Evolutionary conservation across 441 rosid genomes (phyloP).

Genomic region (Pelargonium fulgidum): DNA sequence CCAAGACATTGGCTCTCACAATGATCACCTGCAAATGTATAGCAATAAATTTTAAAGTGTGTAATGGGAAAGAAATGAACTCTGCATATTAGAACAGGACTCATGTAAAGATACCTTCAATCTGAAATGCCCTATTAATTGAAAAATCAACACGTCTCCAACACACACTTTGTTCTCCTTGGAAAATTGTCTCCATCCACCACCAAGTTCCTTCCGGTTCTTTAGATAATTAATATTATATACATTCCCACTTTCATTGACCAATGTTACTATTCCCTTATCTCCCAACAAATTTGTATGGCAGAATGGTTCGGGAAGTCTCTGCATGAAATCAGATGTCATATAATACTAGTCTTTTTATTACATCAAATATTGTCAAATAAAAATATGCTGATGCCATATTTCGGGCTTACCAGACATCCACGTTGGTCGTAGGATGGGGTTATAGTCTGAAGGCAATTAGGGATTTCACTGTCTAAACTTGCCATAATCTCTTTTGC

Average conservation of each 20-base stretch:
- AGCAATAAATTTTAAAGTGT: not conserved
- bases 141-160: slow-evolving; percentile 4
- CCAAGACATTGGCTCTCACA: not conserved
- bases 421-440: not conserved
- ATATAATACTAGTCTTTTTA: not conserved
- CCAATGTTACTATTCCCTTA: not conserved
- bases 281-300: not conserved
- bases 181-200: slow-evolving; percentile 10
- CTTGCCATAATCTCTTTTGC: not conserved
- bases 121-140: not conserved
- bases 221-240: slow-evolving; percentile 2
- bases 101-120: not conserved
- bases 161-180: not conserved
- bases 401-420: not conserved
- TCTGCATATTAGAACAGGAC: not conserved
- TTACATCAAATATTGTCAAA: not conserved
- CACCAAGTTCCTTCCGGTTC: not conserved
- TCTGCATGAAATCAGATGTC: not conserved
- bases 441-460: slow-evolving; percentile 1
- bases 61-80: not conserved
- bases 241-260: not conserved
- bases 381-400: not conserved
- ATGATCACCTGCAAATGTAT: not conserved
- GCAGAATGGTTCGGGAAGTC: slow-evolving; percentile 1
- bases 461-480: not conserved